A percentile compares a stretch with the other conserved stretches of the same genome.
Conservation (phyloP, 495 filamentous ascomycete genomes). For the Tuber magnatum region DNA sequence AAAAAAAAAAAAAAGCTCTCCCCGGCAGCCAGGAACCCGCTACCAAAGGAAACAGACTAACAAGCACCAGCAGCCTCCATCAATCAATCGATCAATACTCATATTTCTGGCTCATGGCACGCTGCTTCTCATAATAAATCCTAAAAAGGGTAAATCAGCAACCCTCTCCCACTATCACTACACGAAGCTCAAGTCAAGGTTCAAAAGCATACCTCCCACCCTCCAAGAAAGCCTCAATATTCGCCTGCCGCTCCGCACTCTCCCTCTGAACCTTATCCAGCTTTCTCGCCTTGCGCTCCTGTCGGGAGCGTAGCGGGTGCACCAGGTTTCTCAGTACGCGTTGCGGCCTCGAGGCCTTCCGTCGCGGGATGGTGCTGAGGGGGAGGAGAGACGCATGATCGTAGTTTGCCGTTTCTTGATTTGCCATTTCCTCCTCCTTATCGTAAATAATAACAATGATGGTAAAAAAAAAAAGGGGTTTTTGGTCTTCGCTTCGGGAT, state of each 20-base stretch:
- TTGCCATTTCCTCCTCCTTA: background rate
- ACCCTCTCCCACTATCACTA: background rate
- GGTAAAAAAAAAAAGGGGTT: background rate
- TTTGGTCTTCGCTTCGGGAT: background rate
- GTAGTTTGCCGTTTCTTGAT: background rate
- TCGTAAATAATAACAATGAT: background rate
- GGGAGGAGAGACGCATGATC: conserved; percentile 12
- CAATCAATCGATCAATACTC: background rate
- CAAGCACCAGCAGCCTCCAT: background rate
- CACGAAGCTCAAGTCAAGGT: background rate
- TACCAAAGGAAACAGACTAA: background rate
- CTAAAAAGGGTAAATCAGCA: background rate
- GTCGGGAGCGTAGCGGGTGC: conserved; percentile 24
- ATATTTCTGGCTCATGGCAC: background rate
- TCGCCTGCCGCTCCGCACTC: conserved; percentile 18
- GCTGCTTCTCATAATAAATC: background rate
- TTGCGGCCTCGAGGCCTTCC: conserved; percentile 25
- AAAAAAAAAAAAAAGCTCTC: background rate
- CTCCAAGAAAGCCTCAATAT: conserved; percentile 26
- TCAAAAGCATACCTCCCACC: conserved; percentile 21
- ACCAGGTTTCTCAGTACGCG: conserved; percentile 21
- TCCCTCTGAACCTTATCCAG: conserved; percentile 15
- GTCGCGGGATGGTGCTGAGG: conserved; percentile 14
- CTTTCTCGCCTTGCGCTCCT: conserved; percentile 31
- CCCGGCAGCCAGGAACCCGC: background rate